Evolutionary conservation across 1,284 basidiomycete species (phyloP), one percentile per base, ranked within the genome.

Genomic region (Bondarzewia mesenterica): DNA sequence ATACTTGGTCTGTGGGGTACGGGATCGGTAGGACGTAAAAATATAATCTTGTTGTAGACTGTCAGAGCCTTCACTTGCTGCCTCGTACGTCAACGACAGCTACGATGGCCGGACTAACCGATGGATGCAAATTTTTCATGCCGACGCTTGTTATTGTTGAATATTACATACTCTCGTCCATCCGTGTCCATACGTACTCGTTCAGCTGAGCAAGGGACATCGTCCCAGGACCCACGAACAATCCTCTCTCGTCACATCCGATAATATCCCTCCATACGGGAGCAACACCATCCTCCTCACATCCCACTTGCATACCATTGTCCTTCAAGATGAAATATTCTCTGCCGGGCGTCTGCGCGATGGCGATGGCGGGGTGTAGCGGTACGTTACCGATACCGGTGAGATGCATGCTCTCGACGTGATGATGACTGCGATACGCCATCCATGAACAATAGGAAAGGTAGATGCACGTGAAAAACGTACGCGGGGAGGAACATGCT

Each of bases 371-470:
- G 6, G 65, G 60, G 55, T 87, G 84, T n/a, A 88, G 61, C 4
- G 64, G 54, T 14, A 57, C 55, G 3, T 69, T 65, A 15, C 62
- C 57, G 0, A 67, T 48, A 0, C 72, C 66, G 1, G 68, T 69
- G 55, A 87, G 80, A 60, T 87, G 82, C 4, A 85, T 60, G 56
- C 83, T 84, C 59, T 88, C 85, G n/a, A 88, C 70, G 55, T 83
- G 77, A 58, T 88, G 85, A 48, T 84, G 81, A 44, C 83, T 88
- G 42, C 7, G n/a, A n/a, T n/a, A n/a, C n/a, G n/a, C n/a, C n/a
- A 35, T 35, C 32, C 32, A 35, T 35, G 32, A 8, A 35, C n/a
- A n/a, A 42, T 21, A 4, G n/a, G 5, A 14, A 16, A 3, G 14
- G 16, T 5, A 47, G 47, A 26, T 20, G 21, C 39, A 20, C 27